Base-by-base conservation (phyloP, 2,329 filamentous ascomycete genomes). In the Penicillium hordei region DNA sequence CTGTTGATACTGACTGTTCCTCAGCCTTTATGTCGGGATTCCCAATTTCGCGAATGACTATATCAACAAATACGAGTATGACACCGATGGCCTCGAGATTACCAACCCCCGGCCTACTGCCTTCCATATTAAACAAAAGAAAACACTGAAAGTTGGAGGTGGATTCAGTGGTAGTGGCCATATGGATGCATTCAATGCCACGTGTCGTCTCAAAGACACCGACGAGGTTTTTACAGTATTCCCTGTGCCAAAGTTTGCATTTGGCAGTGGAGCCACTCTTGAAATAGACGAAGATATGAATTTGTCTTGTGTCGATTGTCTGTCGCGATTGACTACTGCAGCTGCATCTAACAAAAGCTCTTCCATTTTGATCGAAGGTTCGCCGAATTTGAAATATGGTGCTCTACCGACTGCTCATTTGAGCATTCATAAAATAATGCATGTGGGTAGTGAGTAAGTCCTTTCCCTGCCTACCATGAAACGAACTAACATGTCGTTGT, bases 241-340 rank as follows among this genome's bases (percentile, higher is more conserved):
- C 27, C 55, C 62, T 1, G 51, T 70, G 2, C 62, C 62, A 0
- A 25, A 55, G 3, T 64, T 68, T 8, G 34, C 62, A 25, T 68
- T 70, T 31, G 48, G 45, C 5, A 43, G 59, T 4, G 57, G 59
- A 4, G 59, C 59, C 5, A 40, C 34, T 8, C 29, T 69, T 3
- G 51, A 63, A 1, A 62, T 70, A n/a, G 60, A 69, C 25, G 66
- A 69, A 19, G 65, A 68, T 50, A 27, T 69, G 44, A 52, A 67
- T 8, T 25, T 70, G 17, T 61, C 65, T 4, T 70, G 67, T 40
- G 59, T 68, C 5, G 64, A 66, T 2, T 70, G 68, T 50, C 36
- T 70, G 36, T 65, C 66, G 5, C 21, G 59, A 7, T 49, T 70
- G 46, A 64, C 62, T 6, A 40, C 59, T 12, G 43, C 50, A 8